Conservation (phyloP, 306 rosid species). For the Carpinus fangiana region DNA sequence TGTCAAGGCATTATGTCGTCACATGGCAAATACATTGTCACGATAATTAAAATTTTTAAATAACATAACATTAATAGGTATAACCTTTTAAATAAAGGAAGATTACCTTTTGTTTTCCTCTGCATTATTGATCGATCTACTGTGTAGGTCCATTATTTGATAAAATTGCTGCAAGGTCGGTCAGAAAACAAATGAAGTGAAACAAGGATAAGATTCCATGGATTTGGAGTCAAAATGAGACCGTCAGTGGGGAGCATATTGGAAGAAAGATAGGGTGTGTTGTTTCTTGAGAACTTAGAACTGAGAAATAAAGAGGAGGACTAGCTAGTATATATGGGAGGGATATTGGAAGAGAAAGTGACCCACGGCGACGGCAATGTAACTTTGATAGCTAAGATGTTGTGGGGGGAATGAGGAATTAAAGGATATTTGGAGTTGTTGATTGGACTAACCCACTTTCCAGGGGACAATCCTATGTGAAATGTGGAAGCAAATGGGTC, state of each 20-base stretch:
- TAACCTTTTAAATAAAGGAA: too few species aligned
- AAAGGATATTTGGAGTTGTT: conserved; percentile 9
- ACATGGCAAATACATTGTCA: too few species aligned
- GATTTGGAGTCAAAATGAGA: not conserved
- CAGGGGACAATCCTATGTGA: conserved; percentile 5
- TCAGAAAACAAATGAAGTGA: not conserved
- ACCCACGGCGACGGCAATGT: not conserved
- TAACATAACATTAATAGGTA: too few species aligned
- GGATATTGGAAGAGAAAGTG: not conserved
- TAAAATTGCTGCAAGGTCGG: not conserved
- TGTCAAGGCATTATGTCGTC: too few species aligned
- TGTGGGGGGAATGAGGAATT: not conserved
- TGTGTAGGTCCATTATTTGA: not conserved
- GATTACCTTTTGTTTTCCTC: too few species aligned
- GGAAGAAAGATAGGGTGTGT: not conserved
- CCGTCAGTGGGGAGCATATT: not conserved
- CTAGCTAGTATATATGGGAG: too few species aligned
- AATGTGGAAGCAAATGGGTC: not conserved
- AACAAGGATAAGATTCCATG: not conserved
- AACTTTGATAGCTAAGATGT: not conserved
- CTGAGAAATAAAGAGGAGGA: not conserved
- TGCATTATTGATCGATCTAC: too few species aligned
- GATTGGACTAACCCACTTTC: conserved; percentile 35
- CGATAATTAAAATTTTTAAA: too few species aligned
- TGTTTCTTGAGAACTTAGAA: not conserved